Conservation (phyloP, 2,329 filamentous ascomycete genomes). For the Penicillium crustosum region DNA sequence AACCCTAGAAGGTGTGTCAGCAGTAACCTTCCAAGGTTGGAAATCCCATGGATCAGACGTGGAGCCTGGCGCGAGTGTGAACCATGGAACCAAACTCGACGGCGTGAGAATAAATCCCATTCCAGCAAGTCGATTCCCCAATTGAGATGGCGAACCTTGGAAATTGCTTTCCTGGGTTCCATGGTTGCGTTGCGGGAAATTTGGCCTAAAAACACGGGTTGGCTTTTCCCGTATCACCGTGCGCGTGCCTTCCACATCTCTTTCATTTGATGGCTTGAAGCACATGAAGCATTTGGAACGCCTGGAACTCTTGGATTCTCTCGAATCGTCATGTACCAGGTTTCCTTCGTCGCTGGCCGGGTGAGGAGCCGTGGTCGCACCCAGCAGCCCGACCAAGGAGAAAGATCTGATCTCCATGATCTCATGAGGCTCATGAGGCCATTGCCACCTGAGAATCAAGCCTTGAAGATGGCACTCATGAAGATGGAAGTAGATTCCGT, state of each 20-base stretch:
- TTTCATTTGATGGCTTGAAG: constrained; percentile 1
- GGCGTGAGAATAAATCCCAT: constrained; percentile 17
- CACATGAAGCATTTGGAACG: not conserved
- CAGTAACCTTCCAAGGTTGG: not conserved
- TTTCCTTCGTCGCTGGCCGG: not conserved
- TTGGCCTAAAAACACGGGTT: constrained; percentile 21
- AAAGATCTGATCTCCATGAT: not conserved
- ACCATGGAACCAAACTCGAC: constrained; percentile 43
- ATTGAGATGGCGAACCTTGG: not conserved
- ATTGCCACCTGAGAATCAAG: not conserved
- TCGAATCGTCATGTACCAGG: not conserved
- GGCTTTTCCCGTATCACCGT: constrained; percentile 22
- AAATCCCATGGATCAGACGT: constrained; percentile 11
- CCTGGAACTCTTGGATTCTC: not conserved
- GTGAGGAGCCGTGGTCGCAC: not conserved
- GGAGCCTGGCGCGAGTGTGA: constrained; percentile 29
- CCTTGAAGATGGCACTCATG: not conserved
- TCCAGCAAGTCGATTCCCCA: not conserved
- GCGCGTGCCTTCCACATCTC: constrained; percentile 27
- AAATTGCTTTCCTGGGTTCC: not conserved
- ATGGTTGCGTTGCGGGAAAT: not conserved
- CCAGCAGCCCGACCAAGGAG: not conserved
- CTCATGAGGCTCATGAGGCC: not conserved
- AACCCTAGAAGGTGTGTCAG: constrained; percentile 58
- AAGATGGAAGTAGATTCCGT: not conserved